phyloP scores from a whole-genome alignment of 139 green algal species.

The Diplosphaera chodatii region DNA sequence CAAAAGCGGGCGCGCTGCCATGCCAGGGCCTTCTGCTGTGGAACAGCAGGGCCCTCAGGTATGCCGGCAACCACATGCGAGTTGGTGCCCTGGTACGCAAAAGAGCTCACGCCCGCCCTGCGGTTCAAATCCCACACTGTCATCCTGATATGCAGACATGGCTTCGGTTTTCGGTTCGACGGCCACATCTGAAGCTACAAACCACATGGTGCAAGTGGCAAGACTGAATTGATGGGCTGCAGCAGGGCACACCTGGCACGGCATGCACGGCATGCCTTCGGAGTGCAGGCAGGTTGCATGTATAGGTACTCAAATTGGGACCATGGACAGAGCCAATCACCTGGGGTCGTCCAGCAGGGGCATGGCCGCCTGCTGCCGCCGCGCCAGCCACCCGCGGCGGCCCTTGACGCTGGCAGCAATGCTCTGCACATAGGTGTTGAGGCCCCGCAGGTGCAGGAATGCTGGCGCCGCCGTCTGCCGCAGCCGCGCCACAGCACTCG shows the following conservation, averaged over 20 bases:
- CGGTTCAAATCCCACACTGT: not conserved
- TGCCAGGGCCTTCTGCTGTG: not conserved
- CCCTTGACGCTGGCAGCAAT: not conserved
- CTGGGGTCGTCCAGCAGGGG: not conserved
- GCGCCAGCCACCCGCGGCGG: not conserved
- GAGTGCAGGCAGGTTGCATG: too few relatives aligned
- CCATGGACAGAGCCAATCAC: too few relatives aligned
- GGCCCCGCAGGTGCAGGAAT: constrained; percentile 52
- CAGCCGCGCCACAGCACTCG: constrained; percentile 2
- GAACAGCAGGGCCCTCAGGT: not conserved
- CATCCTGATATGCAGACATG: too few relatives aligned
- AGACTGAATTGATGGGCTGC: too few relatives aligned
- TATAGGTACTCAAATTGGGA: too few relatives aligned
- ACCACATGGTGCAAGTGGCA: too few relatives aligned
- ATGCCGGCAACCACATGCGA: constrained; percentile 14
- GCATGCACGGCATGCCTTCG: too few relatives aligned
- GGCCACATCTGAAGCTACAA: too few relatives aligned
- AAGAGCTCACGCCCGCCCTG: constrained; percentile 56
- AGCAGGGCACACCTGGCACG: too few relatives aligned
- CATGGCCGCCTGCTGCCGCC: constrained; percentile 5
- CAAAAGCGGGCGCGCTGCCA: constrained; percentile 21
- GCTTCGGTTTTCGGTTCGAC: too few relatives aligned
- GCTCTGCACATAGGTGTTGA: constrained; percentile 58
- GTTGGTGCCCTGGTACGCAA: constrained; percentile 77
- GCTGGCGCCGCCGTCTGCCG: not conserved